Conservation (phyloP, 1,139 yeast genomes). For the Suhomyces chickasaworum region DNA sequence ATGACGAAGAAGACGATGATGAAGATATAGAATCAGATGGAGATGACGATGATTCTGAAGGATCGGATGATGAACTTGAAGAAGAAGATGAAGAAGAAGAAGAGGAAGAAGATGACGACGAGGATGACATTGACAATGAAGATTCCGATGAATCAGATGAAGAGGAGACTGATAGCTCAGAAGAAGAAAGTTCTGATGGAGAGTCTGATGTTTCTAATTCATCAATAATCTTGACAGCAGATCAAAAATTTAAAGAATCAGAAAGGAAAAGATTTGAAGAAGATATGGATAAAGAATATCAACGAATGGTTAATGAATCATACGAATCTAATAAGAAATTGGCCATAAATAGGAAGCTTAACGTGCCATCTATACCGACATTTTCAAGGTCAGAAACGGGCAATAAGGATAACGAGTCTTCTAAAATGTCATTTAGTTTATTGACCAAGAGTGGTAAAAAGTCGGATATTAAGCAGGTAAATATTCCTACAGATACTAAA, state of each 20-base stretch:
- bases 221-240: constrained; percentile 21
- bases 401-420: neutral
- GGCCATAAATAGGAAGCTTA: constrained; percentile 18
- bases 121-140: too few species aligned
- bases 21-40: constrained; percentile 11
- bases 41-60: constrained; percentile 11
- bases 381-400: constrained; percentile 6
- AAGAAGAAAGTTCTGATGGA: constrained; percentile 18
- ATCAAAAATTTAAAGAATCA: constrained; percentile 35
- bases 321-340: constrained; percentile 36
- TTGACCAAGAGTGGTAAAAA: constrained; percentile 55
- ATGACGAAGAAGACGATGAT: constrained; percentile 9
- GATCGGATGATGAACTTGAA: constrained; percentile 17
- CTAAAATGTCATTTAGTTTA: constrained; percentile 50
- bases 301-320: constrained; percentile 51
- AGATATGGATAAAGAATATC: constrained; percentile 57
- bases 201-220: constrained; percentile 20
- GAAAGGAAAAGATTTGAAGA: constrained; percentile 50
- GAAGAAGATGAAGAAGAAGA: constrained; percentile 21
- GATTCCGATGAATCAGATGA: constrained; percentile 21
- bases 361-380: constrained; percentile 20
- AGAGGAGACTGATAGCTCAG: constrained; percentile 16
- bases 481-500: constrained; percentile 50
- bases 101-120: constrained; percentile 16
- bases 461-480: constrained; percentile 44